Evolutionary conservation across 148 eudicot species (phyloP), one percentile per base, ranked within the genome.

Genomic region (Chenopodium berlandieri): DNA sequence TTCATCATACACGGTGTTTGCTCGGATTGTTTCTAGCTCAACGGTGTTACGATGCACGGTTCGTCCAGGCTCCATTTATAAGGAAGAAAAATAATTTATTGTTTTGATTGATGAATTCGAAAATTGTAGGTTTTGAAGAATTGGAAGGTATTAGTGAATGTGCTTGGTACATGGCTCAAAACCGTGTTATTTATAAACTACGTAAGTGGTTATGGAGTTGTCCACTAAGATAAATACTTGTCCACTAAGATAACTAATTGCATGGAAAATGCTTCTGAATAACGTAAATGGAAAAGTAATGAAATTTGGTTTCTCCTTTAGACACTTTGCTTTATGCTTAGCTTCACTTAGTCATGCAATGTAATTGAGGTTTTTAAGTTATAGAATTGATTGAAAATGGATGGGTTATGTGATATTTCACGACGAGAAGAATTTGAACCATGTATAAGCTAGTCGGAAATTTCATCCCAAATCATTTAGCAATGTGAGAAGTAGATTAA

Each of bases 41-140:
- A 72, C 32, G 56, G 79, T 71, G 71, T 48, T 75, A 31, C 68
- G 32, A 34, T 54, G 56, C 23, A 27, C 56, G 54, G 69, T 54
- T 81, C 69, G 79, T 76, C 40, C 70, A 2, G 84, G 37, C 52
- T 78, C 69, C 80, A 82, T 82, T 34, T 13, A 44, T 62, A 9
- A 1, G 0, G 66, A 9, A 23, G 17, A 11, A 46, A 27, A 65
- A 31, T 9, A 48, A 17, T 1, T 44, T 17, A 32, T 25, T 31
- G 22, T 31, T 40, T 44, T 73, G n/a, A 27, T 11, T 27, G 44
- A 48, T n/a, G 2, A 20, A 30, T 62, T 47, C 23, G 17, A 58
- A 58, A 20, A 58, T 17, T 58, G 63, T 58, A 14, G 19, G n/a
- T 5, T 58, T 58, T 14, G 63, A 58, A 58, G 63, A 4, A 2